Conservation (phyloP, 306 rosid species). For the Amphicarpaea edgeworthii region DNA sequence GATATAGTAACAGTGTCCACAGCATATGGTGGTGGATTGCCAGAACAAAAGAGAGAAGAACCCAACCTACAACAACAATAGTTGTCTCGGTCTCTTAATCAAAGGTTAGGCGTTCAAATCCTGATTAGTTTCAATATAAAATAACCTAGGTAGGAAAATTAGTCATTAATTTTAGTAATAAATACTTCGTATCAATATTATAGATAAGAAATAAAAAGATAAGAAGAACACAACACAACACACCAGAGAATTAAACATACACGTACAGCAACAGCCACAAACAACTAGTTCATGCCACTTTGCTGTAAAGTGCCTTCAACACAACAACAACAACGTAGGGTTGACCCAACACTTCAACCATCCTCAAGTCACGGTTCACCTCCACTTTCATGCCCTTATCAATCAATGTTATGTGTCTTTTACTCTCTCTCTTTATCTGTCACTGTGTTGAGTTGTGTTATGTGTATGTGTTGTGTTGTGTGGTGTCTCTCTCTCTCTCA, state of each 20-base stretch:
- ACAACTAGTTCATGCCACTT: constrained; percentile 47
- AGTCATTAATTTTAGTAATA: too few relatives aligned
- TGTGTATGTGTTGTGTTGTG: constrained; percentile 20
- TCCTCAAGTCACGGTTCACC: constrained; percentile 53
- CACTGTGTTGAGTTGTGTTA: constrained; percentile 2
- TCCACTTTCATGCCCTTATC: constrained; percentile 61
- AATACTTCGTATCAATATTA: too few relatives aligned
- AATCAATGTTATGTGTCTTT: constrained; percentile 51
- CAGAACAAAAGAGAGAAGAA: constrained; percentile 23
- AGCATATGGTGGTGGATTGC: constrained; percentile 39
- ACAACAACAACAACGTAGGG: constrained; percentile 37
- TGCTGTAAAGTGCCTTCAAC: constrained; percentile 53
- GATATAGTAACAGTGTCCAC: constrained; percentile 46
- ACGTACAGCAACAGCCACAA: constrained; percentile 6
- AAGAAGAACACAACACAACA: constrained; percentile 11
- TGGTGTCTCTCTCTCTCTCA: constrained; percentile 2
- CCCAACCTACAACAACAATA: too few relatives aligned
- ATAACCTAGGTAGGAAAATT: too few relatives aligned
- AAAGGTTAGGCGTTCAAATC: too few relatives aligned
- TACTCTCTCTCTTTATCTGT: constrained; percentile 12
- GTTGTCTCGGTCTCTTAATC: too few relatives aligned
- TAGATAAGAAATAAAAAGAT: background rate
- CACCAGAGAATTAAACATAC: constrained; percentile 19
- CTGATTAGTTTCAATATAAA: too few relatives aligned
- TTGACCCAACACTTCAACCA: constrained; percentile 57